Evolutionary conservation across 225 moss, liverwort and hornwort genomes (phyloP).

Genomic region (Pleurozium schreberi): DNA sequence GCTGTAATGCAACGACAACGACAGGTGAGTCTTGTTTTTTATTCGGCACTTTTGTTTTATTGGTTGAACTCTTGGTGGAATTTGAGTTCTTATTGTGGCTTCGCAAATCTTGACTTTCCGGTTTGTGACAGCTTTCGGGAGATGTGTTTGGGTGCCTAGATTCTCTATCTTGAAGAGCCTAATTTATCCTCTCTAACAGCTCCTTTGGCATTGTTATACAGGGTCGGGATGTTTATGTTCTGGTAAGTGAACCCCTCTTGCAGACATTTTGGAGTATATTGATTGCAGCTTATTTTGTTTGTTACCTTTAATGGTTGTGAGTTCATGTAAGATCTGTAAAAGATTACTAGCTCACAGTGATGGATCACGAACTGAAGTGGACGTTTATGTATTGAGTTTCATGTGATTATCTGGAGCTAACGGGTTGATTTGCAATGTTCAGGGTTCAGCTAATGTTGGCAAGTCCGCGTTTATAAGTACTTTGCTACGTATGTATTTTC

Average conservation of each 20-base stretch:
- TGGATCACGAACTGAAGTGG: not conserved
- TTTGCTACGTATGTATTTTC: slow-evolving; percentile 59
- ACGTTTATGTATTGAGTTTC: not conserved
- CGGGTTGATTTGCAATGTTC: slow-evolving; percentile 5
- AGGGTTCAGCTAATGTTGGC: slow-evolving; percentile 99
- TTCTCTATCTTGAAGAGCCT: not conserved
- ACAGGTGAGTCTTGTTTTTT: slow-evolving; percentile 32
- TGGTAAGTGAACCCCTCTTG: slow-evolving; percentile 28
- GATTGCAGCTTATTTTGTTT: not conserved
- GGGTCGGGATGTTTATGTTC: slow-evolving; percentile 95
- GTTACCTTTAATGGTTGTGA: not conserved
- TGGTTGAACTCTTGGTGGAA: not conserved
- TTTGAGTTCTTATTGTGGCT: not conserved
- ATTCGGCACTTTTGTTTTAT: not conserved
- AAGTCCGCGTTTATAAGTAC: slow-evolving; percentile 95
- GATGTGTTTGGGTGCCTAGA: not conserved
- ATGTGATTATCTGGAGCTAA: not conserved
- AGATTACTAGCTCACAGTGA: not conserved
- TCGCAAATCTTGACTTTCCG: not conserved
- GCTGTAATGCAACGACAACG: slow-evolving; percentile 73
- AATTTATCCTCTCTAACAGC: not conserved
- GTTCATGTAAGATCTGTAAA: not conserved
- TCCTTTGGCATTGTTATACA: slow-evolving; percentile 18
- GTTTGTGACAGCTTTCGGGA: not conserved
- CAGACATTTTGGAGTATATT: not conserved